Base-by-base conservation (phyloP, 306 rosid species). In the Luffa acutangula region DNA sequence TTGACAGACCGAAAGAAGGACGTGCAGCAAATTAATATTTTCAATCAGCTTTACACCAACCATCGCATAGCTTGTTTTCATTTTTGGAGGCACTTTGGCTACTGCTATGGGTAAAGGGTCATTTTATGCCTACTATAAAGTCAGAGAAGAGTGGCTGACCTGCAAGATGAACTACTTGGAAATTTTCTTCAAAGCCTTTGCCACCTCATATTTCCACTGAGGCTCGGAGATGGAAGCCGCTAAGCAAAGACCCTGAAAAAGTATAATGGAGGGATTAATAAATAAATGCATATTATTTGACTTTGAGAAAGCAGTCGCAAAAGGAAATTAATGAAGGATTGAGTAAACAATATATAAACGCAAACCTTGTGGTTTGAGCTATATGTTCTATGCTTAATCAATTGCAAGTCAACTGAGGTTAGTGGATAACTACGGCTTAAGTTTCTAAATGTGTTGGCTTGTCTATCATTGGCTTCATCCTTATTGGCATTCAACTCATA, bases 121-220 rank as follows among this genome's bases (percentile, higher is more conserved):
- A 42, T 43, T 70, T 45, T 43, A 11, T 4, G 34, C 18, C 37
- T 6, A 43, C 75, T 9, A 70, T 70, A 10, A 45, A 67, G 14
- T n/a, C 33, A 70, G 18, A 70, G 76, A 70, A 70, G 76, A 18
- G 14, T 66, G 74, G 33, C 74, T 41, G 17, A 66, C 74, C 74
- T 66, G 74, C 15, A 66, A 41, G 14, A 8, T 66, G 74, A 39
- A 15, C 74, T 43, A 43, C 52, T 4, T 70, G 76, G 52, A 43
- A 43, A 9, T 43, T 43, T 43, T 70, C 54, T 42, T 69, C 14
- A 45, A 70, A 70, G 53, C 45, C 18, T 37, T 43, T 45, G 56
- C 37, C 76, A 45, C 76, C 54, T 70, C 76, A 70, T 20, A 21
- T 70, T 67, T 70, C 76, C 76, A 70, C 76, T 70, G 1, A 70